These are phyloP conservation scores for Leptodontidium sp. DNA, from an alignment of 2,329 filamentous ascomycete genomes.

Conservation along the genomic window DNA sequence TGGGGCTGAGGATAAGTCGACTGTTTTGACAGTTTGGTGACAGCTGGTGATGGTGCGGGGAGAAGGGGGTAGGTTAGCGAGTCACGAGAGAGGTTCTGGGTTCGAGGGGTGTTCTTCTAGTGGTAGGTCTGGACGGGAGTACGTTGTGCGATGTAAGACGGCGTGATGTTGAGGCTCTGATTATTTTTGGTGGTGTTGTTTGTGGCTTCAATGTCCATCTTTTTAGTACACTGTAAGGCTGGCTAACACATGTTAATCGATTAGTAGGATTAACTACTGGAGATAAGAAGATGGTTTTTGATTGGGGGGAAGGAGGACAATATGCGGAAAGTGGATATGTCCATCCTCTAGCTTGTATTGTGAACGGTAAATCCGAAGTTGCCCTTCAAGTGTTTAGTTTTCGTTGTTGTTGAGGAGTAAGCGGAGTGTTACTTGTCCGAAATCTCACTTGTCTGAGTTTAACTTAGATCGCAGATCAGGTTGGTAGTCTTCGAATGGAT, in stretches of 20 bases:
- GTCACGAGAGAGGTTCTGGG: background rate
- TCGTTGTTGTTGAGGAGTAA: background rate
- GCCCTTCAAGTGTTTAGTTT: background rate
- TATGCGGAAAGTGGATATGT: background rate
- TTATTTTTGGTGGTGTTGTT: background rate
- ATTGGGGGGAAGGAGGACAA: background rate
- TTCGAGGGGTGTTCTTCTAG: background rate
- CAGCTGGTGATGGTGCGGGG: too few relatives aligned
- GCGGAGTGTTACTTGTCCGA: background rate
- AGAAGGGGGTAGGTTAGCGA: background rate
- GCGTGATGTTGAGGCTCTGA: constrained; percentile 11
- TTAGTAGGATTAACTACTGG: background rate
- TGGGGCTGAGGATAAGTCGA: background rate
- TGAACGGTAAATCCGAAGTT: background rate
- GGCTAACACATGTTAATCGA: too few relatives aligned
- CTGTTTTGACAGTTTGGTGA: background rate
- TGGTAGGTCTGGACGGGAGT: too few relatives aligned
- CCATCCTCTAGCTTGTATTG: background rate
- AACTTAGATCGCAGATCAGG: too few relatives aligned
- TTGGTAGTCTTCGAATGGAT: too few relatives aligned
- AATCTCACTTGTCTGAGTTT: too few relatives aligned
- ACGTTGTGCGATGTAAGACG: constrained; percentile 3
- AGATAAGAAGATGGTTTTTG: background rate
- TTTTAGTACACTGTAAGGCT: too few relatives aligned
- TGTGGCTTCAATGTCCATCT: too few relatives aligned